Evolutionary conservation across 192 early-diverging fungal species (phyloP), one percentile per base, ranked within the genome.

Genomic region (Coemansia sp.): DNA sequence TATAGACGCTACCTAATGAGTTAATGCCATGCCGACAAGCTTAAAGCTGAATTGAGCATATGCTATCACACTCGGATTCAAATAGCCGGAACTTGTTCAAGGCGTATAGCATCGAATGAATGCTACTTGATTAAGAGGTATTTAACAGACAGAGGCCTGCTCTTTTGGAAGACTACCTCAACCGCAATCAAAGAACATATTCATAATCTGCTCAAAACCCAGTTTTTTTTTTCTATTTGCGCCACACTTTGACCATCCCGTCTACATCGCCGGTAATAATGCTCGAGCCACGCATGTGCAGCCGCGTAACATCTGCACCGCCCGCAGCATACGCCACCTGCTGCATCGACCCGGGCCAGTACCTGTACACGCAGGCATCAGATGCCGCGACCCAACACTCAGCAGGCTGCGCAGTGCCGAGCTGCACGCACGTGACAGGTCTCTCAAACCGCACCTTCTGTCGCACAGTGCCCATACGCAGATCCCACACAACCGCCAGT

Each of bases 401-500:
- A 6, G 58, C 56, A 53, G 74, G 60, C 25, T 67, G 80, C 27
- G 53, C 62, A 9, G 21, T 48, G 4, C 8, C 30, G 25, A 78
- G 55, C 54, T 67, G 68, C 25, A 67, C 64, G 5, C 46, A 46
- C 4, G 67, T 55, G 13, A 91, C 77, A n/a, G 79, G 61, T 14
- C 78, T 53, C n/a, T 81, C 80, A 64, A 84, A 86, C 9, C 63
- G 59, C 8, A 85, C 51, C 38, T 69, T 81, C 46, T 89, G 87
- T 43, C 85, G 73, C 2, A 83, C 69, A 0, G 76, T 74, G 34
- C 87, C 87, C 13, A 83, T 88, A n/a, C 89, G 78, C 42, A 90
- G 47, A 54, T 92, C 90, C 90, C 90, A 92, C 25, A 90, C 75
- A 70, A 86, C 23, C 23, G 82, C 82, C 4, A 84, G 83, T 21